Evolutionary conservation across 768 basidiomycete species (phyloP), one percentile per base, ranked within the genome.

Genomic region (Boletellus ananas): DNA sequence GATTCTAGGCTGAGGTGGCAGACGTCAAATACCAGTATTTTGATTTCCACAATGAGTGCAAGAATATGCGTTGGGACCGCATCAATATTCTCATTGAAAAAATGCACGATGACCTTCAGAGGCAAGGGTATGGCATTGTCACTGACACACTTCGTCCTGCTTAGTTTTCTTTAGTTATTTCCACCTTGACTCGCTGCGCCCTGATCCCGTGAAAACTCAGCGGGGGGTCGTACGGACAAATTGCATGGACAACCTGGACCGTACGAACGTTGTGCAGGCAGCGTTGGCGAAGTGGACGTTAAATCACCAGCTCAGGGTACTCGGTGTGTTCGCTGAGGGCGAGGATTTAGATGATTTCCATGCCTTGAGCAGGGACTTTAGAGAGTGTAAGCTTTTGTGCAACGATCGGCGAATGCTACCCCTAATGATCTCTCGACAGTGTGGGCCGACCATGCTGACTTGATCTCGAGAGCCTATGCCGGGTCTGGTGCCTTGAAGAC

Each of bases 401-500:
- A 31, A 12, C 35, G 27, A 12, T 16, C 14, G 12, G 44, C 5
- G 6, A 9, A 13, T 34, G 9, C 31, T 41, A 47, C 36, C 11
- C 13, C 21, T 51, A 44, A 52, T 63, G 38, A 55, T 21, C 49
- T 43, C 36, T 29, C 39, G 58, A 18, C 49, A 98, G 95, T 97
- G 73, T 99, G 96, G 96, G 87, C 96, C 21, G 90, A 98, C 59
- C 95, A 98, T 63, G 96, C 91, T 14, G 93, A 99, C 67, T 74
- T 77, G 42, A 90, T 99, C 55, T 83, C 93, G 0, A 81, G 77
- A 40, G 94, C 94, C 0, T 99, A 99, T 69, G 89, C 85, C 41
- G 96, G 96, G 17, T 94, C 94, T 27, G 95, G 90, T 12, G 96
- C 96, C 2, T 69, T 99, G 58, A 99, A 99, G 69, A 91, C 93